Evolutionary conservation across 352 stramenopile species (phyloP), one percentile per base, ranked within the genome.

Genomic region (Globisporangium rhizosaccharum): DNA sequence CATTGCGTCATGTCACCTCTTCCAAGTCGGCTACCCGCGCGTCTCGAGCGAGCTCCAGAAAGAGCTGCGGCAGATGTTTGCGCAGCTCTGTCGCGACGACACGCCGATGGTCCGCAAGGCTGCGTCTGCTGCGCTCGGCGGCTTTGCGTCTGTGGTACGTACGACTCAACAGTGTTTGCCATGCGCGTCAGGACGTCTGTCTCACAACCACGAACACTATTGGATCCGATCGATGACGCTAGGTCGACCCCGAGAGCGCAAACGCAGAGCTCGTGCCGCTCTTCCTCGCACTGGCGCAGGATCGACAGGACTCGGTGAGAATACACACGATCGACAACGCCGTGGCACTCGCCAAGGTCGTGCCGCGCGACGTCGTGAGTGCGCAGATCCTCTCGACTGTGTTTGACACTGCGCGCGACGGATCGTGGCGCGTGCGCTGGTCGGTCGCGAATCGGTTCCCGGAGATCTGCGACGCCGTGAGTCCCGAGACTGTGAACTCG

Each of bases 381-480:
- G 72, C 87, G 8, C 75, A 94, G 46, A 75, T 99, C 12, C 65
- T 98, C 8, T 89, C 94, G 12, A 82, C 94, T 0, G 86, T 98
- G 46, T 87, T 98, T 28, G 85, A 94, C 36, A 96, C 86, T 0
- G 97, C 96, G 23, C 81, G 89, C 42, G 97, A 99, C 75, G 92
- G 90, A n/a, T 98, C 96, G 30, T 99, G 97, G 97, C 89, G 97
- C 56, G 97, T 99, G 37, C 85, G 97, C 41, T 99, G 96, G 96
- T 99, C 94, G 12, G 94, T 98, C 37, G 97, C 96, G 10, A 97
- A 97, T 50, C 97, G 98, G 51, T 98, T 99, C 61, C 81, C 92
- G 1, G 80, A 97, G 53, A 90, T 99, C 11, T 97, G 94, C 46
- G 73, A 88, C 47, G 93, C 89, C 3, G 88, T 98, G 53, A 82